Evolutionary conservation across 148 eudicot genomes (phyloP).

Genomic region (Nyssa sinensis): DNA sequence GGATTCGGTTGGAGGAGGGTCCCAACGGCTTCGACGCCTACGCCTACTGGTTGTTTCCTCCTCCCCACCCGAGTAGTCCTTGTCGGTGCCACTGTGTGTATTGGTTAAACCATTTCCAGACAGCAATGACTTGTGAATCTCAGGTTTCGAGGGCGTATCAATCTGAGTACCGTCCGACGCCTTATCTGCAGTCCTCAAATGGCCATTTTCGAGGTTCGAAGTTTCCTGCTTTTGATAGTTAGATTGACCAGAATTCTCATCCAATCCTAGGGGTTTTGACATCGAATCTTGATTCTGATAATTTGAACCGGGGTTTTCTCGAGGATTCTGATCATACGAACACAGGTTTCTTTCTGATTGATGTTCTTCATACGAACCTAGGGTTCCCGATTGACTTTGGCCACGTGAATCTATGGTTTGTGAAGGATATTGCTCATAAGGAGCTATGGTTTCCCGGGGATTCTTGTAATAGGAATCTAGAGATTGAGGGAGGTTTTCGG

Average conservation of each 20-base stretch:
- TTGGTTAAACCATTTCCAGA: slow-evolving; percentile 36
- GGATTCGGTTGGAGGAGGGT: slow-evolving; percentile 54
- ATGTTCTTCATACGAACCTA: neutral
- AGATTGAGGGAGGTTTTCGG: too few relatives aligned
- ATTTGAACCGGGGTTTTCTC: neutral
- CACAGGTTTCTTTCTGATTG: neutral
- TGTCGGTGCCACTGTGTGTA: slow-evolving; percentile 53
- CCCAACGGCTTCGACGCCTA: slow-evolving; percentile 77
- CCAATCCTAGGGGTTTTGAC: neutral
- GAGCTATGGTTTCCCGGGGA: neutral
- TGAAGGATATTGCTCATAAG: neutral
- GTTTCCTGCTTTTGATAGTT: too few relatives aligned
- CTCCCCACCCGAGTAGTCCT: slow-evolving; percentile 63
- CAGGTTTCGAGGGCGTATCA: too few relatives aligned
- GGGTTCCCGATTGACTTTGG: neutral
- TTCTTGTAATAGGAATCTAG: too few relatives aligned
- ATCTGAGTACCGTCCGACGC: neutral
- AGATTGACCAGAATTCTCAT: slow-evolving; percentile 3
- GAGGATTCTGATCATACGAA: neutral
- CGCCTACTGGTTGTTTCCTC: slow-evolving; percentile 73
- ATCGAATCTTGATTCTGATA: neutral
- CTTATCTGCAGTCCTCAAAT: neutral
- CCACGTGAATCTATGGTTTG: neutral
- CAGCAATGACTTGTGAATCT: slow-evolving; percentile 27
- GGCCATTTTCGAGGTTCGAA: neutral